Evolutionary conservation across 257 asterid species (phyloP).

Genomic region (Solanum ossicruentum): DNA sequence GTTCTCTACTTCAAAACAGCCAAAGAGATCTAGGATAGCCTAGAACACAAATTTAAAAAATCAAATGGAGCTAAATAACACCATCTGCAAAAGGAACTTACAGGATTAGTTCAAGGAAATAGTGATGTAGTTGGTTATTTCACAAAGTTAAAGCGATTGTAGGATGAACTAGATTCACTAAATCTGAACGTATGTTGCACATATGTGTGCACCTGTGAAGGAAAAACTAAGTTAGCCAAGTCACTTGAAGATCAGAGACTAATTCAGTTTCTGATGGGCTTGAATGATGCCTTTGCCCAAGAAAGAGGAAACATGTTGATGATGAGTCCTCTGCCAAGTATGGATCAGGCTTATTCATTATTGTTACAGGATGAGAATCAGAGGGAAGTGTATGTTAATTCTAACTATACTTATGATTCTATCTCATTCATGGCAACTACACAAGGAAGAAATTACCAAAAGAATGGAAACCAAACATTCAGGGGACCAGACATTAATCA

Average conservation of each 20-base stretch:
- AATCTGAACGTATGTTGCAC: background rate
- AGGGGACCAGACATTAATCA: background rate
- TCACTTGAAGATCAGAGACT: background rate
- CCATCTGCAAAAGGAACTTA: background rate
- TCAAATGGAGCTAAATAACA: no score
- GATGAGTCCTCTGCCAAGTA: background rate
- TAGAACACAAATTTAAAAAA: no score
- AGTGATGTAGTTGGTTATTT: background rate
- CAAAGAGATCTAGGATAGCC: no score
- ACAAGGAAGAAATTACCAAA: no score
- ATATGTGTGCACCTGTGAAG: background rate
- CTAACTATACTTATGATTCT: no score
- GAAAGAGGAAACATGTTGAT: background rate
- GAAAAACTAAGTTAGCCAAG: no score
- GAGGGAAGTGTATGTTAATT: no score
- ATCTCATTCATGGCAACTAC: no score
- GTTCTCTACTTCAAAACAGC: background rate
- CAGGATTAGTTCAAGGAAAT: background rate
- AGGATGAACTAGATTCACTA: no score
- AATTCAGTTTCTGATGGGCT: background rate
- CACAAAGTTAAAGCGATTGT: background rate
- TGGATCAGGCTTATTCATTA: background rate
- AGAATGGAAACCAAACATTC: background rate
- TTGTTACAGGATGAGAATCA: background rate
- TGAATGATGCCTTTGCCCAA: background rate